Evolutionary conservation across 2,329 filamentous ascomycete genomes (phyloP).

Genomic region (Colletotrichum kahawae): DNA sequence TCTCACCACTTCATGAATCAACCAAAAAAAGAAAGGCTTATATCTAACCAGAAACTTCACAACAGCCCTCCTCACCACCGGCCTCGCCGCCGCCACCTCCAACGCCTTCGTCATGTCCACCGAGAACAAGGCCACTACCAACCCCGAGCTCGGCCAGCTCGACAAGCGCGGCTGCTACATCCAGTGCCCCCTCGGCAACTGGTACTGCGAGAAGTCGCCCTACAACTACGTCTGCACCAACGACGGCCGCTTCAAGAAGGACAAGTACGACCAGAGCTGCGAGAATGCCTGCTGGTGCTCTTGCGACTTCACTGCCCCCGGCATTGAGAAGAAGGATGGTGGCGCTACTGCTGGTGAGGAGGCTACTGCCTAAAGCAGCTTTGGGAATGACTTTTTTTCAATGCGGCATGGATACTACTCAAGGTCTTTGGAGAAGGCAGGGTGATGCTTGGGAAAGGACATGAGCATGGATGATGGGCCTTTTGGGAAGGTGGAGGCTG

Average conservation of each 20-base stretch:
- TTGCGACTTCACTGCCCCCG: background rate
- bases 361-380: background rate
- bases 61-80: background rate
- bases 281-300: conserved; percentile 4
- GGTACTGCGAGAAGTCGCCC: background rate
- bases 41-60: background rate
- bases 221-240: background rate
- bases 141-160: background rate
- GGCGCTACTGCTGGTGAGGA: background rate
- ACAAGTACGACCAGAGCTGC: background rate
- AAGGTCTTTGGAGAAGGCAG: background rate
- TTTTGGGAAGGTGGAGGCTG: background rate
- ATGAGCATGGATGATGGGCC: background rate
- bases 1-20: background rate
- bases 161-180: background rate
- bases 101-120: background rate
- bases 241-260: background rate
- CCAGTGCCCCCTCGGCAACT: background rate
- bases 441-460: background rate
- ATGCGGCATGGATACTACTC: background rate
- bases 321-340: background rate
- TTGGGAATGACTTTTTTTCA: background rate
- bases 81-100: background rate
- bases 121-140: background rate
- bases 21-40: background rate